phyloP scores from a whole-genome alignment of 1,284 basidiomycete genomes.

The Cerrena zonata region DNA sequence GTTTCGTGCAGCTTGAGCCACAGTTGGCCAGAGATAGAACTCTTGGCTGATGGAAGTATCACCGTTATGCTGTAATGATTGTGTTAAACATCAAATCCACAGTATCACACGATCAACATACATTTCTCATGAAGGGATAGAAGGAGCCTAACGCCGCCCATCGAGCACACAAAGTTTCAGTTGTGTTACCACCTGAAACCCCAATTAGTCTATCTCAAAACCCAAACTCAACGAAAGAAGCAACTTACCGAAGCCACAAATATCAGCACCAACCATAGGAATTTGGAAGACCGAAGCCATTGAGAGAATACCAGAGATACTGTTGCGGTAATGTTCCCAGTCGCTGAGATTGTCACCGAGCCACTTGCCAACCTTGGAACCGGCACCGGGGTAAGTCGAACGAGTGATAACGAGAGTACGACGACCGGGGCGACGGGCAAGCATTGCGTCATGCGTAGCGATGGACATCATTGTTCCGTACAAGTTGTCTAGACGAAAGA shows the following conservation, averaged over 20 bases:
- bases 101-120: constrained; percentile 23
- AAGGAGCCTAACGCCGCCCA: constrained; percentile 69
- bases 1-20: constrained; percentile 54
- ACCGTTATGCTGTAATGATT: constrained; percentile 43
- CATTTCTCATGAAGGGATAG: constrained; percentile 68
- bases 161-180: constrained; percentile 57
- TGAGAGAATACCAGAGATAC: constrained; percentile 58
- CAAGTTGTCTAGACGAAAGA: constrained; percentile 44
- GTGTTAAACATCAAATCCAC: neutral
- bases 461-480: constrained; percentile 70
- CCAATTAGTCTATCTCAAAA: constrained; percentile 20
- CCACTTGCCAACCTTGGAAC: constrained; percentile 63
- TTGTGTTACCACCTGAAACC: constrained; percentile 47
- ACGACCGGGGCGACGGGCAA: constrained; percentile 52
- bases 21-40: constrained; percentile 60
- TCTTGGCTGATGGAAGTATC: constrained; percentile 55
- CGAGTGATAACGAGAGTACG: constrained; percentile 66
- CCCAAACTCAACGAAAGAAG: neutral
- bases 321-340: constrained; percentile 54
- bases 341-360: constrained; percentile 58
- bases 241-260: constrained; percentile 55
- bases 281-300: constrained; percentile 61
- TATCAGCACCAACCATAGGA: constrained; percentile 66
- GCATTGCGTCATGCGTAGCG: constrained; percentile 56
- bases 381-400: constrained; percentile 67